phyloP scores from a whole-genome alignment of 2,329 filamentous ascomycete species.

The Pyricularia sp. region DNA sequence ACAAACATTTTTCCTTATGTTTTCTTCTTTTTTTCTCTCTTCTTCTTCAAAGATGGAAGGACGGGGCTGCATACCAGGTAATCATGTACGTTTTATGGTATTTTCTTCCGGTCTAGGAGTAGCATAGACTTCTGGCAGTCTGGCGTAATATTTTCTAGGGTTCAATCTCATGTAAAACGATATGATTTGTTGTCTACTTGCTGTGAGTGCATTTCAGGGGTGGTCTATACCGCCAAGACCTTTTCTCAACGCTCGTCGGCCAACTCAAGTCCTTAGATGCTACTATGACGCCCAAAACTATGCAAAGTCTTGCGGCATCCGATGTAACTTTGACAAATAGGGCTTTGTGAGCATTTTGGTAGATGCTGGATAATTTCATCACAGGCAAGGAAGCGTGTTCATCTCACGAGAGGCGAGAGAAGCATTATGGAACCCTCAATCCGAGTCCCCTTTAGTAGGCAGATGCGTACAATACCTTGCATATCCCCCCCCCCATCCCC shows the following conservation, averaged over 20 bases:
- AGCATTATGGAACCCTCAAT: background rate
- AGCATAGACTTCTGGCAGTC: background rate
- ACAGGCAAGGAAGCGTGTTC: background rate
- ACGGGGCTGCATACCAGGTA: background rate
- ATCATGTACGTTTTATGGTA: background rate
- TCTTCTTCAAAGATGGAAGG: background rate
- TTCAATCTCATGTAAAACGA: background rate
- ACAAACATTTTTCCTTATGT: background rate
- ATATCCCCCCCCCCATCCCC: background rate
- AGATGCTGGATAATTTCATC: too few relatives aligned
- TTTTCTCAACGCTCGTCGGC: background rate
- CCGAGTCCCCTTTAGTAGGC: background rate
- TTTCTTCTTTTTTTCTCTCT: background rate
- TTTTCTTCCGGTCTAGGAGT: background rate
- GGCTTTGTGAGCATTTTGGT: background rate
- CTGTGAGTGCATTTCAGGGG: background rate
- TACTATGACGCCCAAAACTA: background rate
- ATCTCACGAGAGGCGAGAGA: background rate
- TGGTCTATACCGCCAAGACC: background rate
- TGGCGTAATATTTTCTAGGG: background rate
- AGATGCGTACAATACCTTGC: too few relatives aligned
- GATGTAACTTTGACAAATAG: background rate
- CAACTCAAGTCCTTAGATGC: background rate
- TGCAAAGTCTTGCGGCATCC: too few relatives aligned
- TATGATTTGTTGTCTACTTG: background rate